Conservation (phyloP, 192 early-diverging fungal genomes). For the Coemansia sp. region DNA sequence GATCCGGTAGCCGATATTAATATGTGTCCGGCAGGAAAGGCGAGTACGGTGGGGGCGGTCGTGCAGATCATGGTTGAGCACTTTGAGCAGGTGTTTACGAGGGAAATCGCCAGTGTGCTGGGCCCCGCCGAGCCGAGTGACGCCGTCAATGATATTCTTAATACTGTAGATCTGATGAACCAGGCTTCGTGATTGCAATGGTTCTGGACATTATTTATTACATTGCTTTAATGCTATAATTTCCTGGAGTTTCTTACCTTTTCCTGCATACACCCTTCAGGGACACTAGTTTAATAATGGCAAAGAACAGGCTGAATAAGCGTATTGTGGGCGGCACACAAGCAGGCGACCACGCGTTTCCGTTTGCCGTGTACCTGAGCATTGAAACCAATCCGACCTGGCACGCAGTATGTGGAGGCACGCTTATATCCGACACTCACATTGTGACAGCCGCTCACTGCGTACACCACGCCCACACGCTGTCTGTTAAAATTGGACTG, state of each 20-base stretch:
- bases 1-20: constrained; percentile 44
- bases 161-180: constrained; percentile 31
- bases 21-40: constrained; percentile 38
- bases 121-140: background rate
- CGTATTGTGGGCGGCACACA: constrained; percentile 45
- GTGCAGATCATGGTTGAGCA: constrained; percentile 36
- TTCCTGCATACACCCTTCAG: too few species aligned
- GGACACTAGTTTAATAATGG: constrained; percentile 15
- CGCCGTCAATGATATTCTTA: constrained; percentile 5
- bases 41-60: constrained; percentile 33
- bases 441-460: constrained; percentile 55
- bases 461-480: constrained; percentile 18
- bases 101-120: constrained; percentile 15
- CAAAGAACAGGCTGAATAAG: constrained; percentile 12
- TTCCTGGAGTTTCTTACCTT: too few species aligned
- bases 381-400: constrained; percentile 39
- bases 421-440: constrained; percentile 34
- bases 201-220: background rate
- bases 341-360: constrained; percentile 28
- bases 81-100: constrained; percentile 34
- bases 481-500: constrained; percentile 19
- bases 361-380: constrained; percentile 46
- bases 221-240: background rate
- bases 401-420: constrained; percentile 51
- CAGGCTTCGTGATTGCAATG: background rate